phyloP scores from a whole-genome alignment of 768 basidiomycete genomes.

The Kwoniella sp. region DNA sequence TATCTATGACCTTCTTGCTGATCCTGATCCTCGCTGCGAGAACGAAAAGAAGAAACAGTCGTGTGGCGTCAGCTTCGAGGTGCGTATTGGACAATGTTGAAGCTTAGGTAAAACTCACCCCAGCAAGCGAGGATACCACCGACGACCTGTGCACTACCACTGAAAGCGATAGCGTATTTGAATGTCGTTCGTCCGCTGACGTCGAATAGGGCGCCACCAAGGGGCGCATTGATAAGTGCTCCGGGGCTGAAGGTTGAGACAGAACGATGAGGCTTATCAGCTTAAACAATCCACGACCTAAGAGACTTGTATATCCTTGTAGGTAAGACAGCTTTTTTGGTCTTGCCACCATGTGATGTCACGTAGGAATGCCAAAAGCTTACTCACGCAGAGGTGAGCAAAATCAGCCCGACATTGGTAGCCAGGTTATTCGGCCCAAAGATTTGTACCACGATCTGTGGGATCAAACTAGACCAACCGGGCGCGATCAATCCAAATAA shows the following conservation, averaged over 20 bases:
- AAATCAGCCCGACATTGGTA: conserved; percentile 35
- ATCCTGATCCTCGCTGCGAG: conserved; percentile 21
- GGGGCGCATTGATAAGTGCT: conserved; percentile 27
- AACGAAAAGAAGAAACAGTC: neutral
- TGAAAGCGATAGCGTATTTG: conserved; percentile 36
- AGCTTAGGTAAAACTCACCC: too few relatives aligned
- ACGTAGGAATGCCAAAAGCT: too few relatives aligned
- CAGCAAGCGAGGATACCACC: conserved; percentile 30
- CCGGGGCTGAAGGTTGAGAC: conserved; percentile 23
- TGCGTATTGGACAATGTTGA: too few relatives aligned
- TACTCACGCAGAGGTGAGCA: conserved; percentile 16
- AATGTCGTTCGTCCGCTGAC: conserved; percentile 28
- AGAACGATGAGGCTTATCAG: too few relatives aligned
- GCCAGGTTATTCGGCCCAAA: conserved; percentile 41
- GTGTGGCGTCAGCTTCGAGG: too few relatives aligned
- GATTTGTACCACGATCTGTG: conserved; percentile 35
- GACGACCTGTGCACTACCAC: conserved; percentile 25
- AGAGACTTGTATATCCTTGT: too few relatives aligned
- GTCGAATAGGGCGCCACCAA: conserved; percentile 35
- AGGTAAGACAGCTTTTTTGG: too few relatives aligned
- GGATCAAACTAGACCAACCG: conserved; percentile 32
- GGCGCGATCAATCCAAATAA: conserved; percentile 40
- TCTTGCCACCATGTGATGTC: too few relatives aligned
- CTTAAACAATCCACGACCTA: too few relatives aligned
- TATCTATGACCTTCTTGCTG: conserved; percentile 21